Base-by-base conservation (phyloP, 2,329 filamentous ascomycete genomes). In the Teratosphaeriaceae sp. region DNA sequence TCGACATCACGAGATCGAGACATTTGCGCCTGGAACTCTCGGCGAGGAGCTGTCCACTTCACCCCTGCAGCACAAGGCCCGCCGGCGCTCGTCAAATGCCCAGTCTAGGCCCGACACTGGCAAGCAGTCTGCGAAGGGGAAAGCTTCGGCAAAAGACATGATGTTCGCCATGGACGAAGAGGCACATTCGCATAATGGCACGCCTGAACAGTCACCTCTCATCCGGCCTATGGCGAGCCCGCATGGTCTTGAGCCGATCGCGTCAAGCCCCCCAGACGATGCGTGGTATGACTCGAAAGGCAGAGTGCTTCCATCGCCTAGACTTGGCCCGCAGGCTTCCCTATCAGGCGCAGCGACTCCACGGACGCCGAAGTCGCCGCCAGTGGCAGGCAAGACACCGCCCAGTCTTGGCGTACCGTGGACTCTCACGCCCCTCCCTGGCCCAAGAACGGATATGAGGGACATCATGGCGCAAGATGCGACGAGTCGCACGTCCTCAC, bases 111-210 rank as follows among this genome's bases (percentile, higher is more conserved):
- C 73, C 1, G 52, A 57, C 11, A 42, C 67, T 66, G 40, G 76
- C 76, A 40, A 80, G 43, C 87, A 88, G 1, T 72, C 68, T 15
- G 69, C 92, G 34, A 81, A 78, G 42, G 74, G 83, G 1, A 88
- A 80, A 55, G 74, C 74, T 16, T 89, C 84, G 0, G 70, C 75
- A 1, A 74, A 74, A 27, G 89, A 96, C 53, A 73, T 96, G 42
- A 94, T 95, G 63, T 96, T 96, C 59, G 80, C 87, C 51, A 96
- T 96, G 88, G 90, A 95, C 45, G 88, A 94, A 27, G 87, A 88
- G 33, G 74, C 73, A 12, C 39, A 44, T 50, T 63, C 37, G 26
- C 47, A 22, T 21, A 33, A 30, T 41, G 13, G 57, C 35, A 51
- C 52, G 35, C 51, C 52, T 9, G 46, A 47, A 21, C 53, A 48